Conservation (phyloP, 305 asterid species). For the Fraxinus sp. region DNA sequence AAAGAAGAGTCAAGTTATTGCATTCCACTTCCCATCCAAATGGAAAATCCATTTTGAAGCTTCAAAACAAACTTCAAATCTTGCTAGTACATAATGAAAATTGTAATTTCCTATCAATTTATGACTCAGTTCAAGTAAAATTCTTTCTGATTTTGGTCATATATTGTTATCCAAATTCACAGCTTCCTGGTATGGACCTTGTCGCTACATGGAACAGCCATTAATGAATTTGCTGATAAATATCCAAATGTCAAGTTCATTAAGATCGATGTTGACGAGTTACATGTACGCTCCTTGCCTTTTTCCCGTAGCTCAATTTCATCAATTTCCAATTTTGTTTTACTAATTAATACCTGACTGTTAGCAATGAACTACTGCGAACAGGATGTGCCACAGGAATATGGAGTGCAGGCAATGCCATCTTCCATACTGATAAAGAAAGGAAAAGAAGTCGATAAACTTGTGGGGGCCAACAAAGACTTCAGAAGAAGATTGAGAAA, state of each 20-base stretch:
- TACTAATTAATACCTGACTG: neutral
- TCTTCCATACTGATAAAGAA: slow-evolving; percentile 60
- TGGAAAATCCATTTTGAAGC: slow-evolving; percentile 62
- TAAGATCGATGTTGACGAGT: slow-evolving; percentile 71
- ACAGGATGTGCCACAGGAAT: slow-evolving; percentile 64
- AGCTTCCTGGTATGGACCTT: slow-evolving; percentile 79
- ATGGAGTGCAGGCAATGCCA: slow-evolving; percentile 58
- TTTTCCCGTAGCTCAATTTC: neutral
- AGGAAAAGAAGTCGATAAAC: slow-evolving; percentile 52
- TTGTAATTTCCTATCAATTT: neutral
- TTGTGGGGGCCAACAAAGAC: slow-evolving; percentile 57
- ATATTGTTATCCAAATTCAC: slow-evolving; percentile 67
- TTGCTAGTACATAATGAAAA: slow-evolving; percentile 35
- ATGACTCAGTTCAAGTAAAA: neutral
- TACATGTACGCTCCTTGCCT: slow-evolving; percentile 39
- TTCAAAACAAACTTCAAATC: slow-evolving; percentile 46
- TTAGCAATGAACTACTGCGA: neutral
- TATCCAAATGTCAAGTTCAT: slow-evolving; percentile 60
- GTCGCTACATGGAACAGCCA: slow-evolving; percentile 43
- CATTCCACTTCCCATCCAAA: slow-evolving; percentile 54
- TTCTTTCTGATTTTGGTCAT: slow-evolving; percentile 12
- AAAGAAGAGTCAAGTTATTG: slow-evolving; percentile 38
- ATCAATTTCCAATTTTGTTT: neutral
- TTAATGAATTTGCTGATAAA: slow-evolving; percentile 51
- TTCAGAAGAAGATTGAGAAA: slow-evolving; percentile 56